Conservation (phyloP, 1,139 yeast genomes). For the Suhomyces coccinellae region DNA sequence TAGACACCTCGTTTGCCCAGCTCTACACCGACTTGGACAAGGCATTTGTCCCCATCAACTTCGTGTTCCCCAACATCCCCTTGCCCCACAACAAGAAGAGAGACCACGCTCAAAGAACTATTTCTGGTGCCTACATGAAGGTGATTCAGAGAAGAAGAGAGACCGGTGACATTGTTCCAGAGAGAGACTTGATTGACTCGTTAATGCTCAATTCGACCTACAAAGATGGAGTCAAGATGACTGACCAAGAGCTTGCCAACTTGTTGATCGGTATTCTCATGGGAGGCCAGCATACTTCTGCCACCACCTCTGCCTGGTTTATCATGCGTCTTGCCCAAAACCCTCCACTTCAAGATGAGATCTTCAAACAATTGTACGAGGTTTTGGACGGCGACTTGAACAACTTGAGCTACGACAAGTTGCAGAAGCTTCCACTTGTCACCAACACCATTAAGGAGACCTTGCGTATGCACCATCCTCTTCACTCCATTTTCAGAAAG, state of each 20-base stretch:
- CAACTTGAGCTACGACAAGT: conserved; percentile 74
- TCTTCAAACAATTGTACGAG: conserved; percentile 67
- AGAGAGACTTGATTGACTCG: conserved; percentile 85
- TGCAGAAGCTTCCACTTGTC: conserved; percentile 76
- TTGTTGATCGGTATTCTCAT: conserved; percentile 89
- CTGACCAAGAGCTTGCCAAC: conserved; percentile 92
- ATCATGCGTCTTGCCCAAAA: conserved; percentile 83
- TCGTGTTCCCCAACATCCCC: conserved; percentile 91
- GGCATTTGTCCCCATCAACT: conserved; percentile 94
- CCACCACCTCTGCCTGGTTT: conserved; percentile 94
- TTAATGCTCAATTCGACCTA: conserved; percentile 79
- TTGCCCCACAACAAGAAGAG: conserved; percentile 79
- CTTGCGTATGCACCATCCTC: conserved; percentile 90
- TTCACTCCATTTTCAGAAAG: conserved; percentile 92
- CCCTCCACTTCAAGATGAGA: conserved; percentile 77
- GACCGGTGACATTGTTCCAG: conserved; percentile 66
- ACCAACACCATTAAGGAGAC: conserved; percentile 88
- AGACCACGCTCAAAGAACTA: conserved; percentile 81
- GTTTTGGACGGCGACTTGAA: conserved; percentile 53
- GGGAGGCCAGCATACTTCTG: conserved; percentile 99
- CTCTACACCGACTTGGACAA: conserved; percentile 89
- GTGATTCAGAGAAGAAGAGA: conserved; percentile 73
- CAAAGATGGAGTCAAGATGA: conserved; percentile 90
- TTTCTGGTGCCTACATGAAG: conserved; percentile 75
- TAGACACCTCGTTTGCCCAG: conserved; percentile 79